Conservation (phyloP, 1,284 basidiomycete species). For the Ganoderma lucidum region DNA sequence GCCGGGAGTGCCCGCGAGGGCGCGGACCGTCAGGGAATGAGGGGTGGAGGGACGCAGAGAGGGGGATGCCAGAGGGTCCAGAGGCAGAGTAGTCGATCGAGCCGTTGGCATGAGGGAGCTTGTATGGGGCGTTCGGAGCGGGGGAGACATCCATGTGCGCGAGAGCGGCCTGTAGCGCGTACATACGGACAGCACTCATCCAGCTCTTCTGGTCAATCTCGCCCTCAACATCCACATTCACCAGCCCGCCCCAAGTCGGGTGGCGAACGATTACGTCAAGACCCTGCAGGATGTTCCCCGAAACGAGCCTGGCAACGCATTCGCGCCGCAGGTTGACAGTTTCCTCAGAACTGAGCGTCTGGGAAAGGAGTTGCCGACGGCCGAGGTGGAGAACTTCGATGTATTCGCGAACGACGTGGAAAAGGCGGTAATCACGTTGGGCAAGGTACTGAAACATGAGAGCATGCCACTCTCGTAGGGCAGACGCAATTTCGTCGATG, state of each 20-base stretch:
- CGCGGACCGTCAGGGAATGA: conserved; percentile 66
- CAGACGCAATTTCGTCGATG: conserved; percentile 97
- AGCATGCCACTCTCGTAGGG: conserved; percentile 94
- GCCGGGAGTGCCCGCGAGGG: conserved; percentile 54
- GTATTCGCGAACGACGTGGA: conserved; percentile 87
- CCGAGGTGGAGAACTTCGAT: conserved; percentile 93
- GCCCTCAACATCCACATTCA: conserved; percentile 85
- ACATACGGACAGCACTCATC: conserved; percentile 90
- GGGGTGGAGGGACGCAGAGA: conserved; percentile 62
- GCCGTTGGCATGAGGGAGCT: conserved; percentile 35
- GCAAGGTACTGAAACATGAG: conserved; percentile 93
- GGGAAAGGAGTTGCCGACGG: conserved; percentile 87
- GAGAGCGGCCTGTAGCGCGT: conserved; percentile 83
- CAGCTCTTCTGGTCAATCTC: conserved; percentile 79
- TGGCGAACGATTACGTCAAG: conserved; percentile 96
- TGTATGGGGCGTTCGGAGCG: conserved; percentile 41
- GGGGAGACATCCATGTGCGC: conserved; percentile 76
- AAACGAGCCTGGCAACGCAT: conserved; percentile 89
- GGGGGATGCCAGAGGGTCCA: conserved; percentile 55
- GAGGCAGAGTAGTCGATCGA: conserved; percentile 46
- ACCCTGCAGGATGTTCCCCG: conserved; percentile 91
- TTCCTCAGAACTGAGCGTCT: conserved; percentile 90
- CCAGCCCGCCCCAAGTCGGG: conserved; percentile 89
- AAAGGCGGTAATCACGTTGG: conserved; percentile 88
- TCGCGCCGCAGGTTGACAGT: conserved; percentile 84